Evolutionary conservation across 1,139 yeast genomes (phyloP), one percentile per base, ranked within the genome.

Genomic region (Candida glucosophila): DNA sequence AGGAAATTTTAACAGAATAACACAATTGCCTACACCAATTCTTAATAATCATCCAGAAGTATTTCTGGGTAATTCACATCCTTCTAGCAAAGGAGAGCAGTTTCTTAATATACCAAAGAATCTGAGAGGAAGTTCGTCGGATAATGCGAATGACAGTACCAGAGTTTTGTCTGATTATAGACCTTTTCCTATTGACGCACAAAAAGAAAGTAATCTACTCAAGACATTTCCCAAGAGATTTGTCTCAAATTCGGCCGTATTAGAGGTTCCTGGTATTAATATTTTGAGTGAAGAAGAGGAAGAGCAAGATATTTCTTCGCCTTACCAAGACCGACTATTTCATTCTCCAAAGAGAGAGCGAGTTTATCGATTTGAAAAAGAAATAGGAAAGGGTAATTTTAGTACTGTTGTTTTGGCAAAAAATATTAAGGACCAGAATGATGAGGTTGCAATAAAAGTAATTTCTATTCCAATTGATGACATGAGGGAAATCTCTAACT

Each of bases 341-440:
- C 32, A 22, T 21, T 35, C 17, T 26, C 31, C 9, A 34, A 39
- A 22, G 12, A 15, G 14, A 8, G 25, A 17, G 13, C 34, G 32
- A 7, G 20, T 31, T n/a, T 55, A 43, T 32, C 33, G 30, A 18
- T 55, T 44, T 33, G 42, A 37, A 5, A 41, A 44, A 23, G 46
- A 59, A 19, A 52, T 76, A 3, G 85, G 85, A 2, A 37, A 53
- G 5, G 85, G 85, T 0, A 71, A 68, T 28, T 77, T 76, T 42
- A 72, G 79, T 44, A 58, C 62, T 3, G 83, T 77, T 8, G 55
- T 69, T 5, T 43, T 69, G 20, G 77, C 64, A 6, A 44, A 49
- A 22, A 43, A 52, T 1, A 18, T 44, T 5, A 50, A 43, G 12
- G 35, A 33, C 12, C 19, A 22, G 6, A 31, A 28, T 6, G 37